Percentiles rank a stretch among this genome's conserved stretches.
Evolutionary conservation across 176 grass and related monocot species (phyloP).

Genomic region (Alloteropsis semialata): DNA sequence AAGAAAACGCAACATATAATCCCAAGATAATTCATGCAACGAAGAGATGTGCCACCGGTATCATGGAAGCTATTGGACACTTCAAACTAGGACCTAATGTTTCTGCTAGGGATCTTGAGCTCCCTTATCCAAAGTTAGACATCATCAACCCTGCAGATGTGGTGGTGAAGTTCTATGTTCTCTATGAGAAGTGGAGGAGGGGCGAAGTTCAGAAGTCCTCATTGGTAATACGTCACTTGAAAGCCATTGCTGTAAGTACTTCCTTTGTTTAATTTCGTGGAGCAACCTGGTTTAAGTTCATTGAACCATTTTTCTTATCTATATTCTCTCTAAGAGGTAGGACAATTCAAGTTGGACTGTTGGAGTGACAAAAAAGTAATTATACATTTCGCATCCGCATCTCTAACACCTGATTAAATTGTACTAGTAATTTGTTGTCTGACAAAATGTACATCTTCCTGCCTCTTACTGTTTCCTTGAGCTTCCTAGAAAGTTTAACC

Average conservation of each 20-base stretch:
- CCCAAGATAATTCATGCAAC: constrained; percentile 69
- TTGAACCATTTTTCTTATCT: neutral
- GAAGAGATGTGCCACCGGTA: constrained; percentile 69
- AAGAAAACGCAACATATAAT: constrained; percentile 54
- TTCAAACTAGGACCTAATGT: constrained; percentile 72
- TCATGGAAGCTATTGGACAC: constrained; percentile 71
- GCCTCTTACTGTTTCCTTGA: neutral
- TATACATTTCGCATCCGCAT: neutral
- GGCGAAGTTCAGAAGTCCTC: constrained; percentile 47
- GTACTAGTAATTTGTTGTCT: neutral
- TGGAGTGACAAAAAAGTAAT: neutral
- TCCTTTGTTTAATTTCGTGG: neutral
- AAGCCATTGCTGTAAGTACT: constrained; percentile 54
- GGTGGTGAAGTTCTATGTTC: constrained; percentile 64
- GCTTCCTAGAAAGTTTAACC: neutral
- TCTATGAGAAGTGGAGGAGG: constrained; percentile 62
- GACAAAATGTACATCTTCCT: neutral
- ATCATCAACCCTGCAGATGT: constrained; percentile 38
- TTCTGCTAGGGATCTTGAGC: constrained; percentile 65
- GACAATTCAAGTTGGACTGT: neutral
- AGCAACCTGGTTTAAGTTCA: neutral
- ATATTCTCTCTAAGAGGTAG: neutral
- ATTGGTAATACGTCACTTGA: constrained; percentile 45
- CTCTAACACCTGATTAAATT: neutral
- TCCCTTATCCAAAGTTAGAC: constrained; percentile 39